Evolutionary conservation across 305 asterid species (phyloP), one percentile per base, ranked within the genome.

Genomic region (Fraxinus latifolia): DNA sequence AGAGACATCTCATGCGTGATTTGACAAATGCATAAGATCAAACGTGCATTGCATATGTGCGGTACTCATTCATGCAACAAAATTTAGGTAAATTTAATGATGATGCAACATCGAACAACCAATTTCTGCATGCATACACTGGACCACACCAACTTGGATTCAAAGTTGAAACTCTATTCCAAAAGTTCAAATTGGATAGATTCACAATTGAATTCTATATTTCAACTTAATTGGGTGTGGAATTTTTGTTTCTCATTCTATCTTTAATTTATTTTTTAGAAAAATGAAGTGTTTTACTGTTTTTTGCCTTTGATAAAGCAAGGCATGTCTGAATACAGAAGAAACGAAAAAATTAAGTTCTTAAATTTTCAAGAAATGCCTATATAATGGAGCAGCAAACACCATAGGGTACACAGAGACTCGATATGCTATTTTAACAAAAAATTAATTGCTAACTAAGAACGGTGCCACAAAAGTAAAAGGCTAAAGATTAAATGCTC

Each of bases 121-220:
- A 25, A 3, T 9, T 25, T 12, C 17, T 67, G 34, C 74, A 67
- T 67, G 74, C 34, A 65, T 2, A 6, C 29, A 3, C 17, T 44
- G 58, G 62, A 74, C 79, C 80, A 27, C 77, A 15, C 65, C 47
- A 7, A 39, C 23, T 68, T 67, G 73, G n/a, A 65, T 55, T 67
- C 55, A 47, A 6, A 47, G 47, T 29, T 65, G 34, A 60, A n/a
- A 79, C 70, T 39, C 47, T 7, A 21, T 60, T 50, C 62, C 62
- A 15, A 15, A 50, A 15, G 62, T 15, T 44, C 17, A 44, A 3
- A 44, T 44, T 44, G 55, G 55, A 14, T 14, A 14, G 55, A 44
- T 44, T 12, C 55, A 44, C 55, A 44, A 44, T 44, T 44, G 53
- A 44, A 44, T 44, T 44, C 55, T 44, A 12, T 44, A 44, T 44